Conservation (phyloP, 805 yeast genomes). For the Kuraishia ogatae region DNA sequence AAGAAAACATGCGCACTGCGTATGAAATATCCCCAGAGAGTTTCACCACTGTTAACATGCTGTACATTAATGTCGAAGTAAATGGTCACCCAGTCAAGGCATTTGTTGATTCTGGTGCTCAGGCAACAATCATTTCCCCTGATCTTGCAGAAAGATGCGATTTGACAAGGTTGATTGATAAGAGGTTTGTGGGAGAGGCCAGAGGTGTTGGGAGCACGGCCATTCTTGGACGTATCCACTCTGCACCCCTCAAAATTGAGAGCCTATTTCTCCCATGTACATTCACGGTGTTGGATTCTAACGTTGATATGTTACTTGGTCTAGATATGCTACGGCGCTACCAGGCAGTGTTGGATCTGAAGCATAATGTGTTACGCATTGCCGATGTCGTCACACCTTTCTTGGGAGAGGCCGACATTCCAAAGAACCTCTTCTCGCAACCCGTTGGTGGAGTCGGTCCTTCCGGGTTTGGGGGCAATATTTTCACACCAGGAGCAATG, state of each 20-base stretch:
- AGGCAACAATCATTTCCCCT: slow-evolving; percentile 76
- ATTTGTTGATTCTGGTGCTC: slow-evolving; percentile 96
- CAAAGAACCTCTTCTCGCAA: slow-evolving; percentile 20
- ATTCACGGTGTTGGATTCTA: slow-evolving; percentile 64
- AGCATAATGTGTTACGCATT: slow-evolving; percentile 52
- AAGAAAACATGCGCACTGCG: slow-evolving; percentile 74
- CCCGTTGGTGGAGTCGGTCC: slow-evolving; percentile 4
- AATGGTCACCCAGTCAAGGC: slow-evolving; percentile 82
- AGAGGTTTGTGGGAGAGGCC: slow-evolving; percentile 73
- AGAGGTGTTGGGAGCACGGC: slow-evolving; percentile 82
- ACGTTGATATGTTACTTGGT: slow-evolving; percentile 74
- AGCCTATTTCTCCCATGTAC: slow-evolving; percentile 54
- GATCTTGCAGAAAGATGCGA: slow-evolving; percentile 67
- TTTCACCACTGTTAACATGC: slow-evolving; percentile 76
- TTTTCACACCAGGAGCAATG: slow-evolving; percentile 12
- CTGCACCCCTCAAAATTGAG: slow-evolving; percentile 78
- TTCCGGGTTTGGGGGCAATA: slow-evolving; percentile 27
- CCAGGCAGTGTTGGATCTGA: slow-evolving; percentile 73
- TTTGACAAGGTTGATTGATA: slow-evolving; percentile 66
- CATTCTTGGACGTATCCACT: slow-evolving; percentile 79
- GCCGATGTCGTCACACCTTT: slow-evolving; percentile 71
- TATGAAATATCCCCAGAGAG: slow-evolving; percentile 86
- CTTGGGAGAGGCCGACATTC: slow-evolving; percentile 63
- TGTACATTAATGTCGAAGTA: slow-evolving; percentile 68
- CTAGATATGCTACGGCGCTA: slow-evolving; percentile 87